These are phyloP conservation scores for Diaporthe sp. DNA, from an alignment of 2,329 filamentous ascomycete genomes.

Conservation along the genomic window DNA sequence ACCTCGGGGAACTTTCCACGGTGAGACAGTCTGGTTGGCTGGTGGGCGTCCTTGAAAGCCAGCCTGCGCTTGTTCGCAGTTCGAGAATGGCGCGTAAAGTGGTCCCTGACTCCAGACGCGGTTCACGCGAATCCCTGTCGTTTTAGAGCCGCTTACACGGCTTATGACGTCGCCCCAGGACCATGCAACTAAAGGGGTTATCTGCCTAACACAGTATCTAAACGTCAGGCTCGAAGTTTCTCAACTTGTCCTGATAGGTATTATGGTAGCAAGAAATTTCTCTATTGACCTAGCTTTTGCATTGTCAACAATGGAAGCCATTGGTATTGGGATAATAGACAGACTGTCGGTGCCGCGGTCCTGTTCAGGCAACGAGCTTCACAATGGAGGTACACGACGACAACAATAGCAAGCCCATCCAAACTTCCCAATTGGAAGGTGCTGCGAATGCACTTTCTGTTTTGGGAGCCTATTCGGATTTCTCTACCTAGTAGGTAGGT, in stretches of 20 bases:
- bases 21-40: not conserved
- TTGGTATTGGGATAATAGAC: not conserved
- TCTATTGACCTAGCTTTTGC: not conserved
- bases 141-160: not conserved
- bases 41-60: not conserved
- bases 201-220: slow-evolving; percentile 25
- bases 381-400: slow-evolving; percentile 1
- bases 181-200: slow-evolving; percentile 38
- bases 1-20: not conserved
- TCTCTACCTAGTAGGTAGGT: not conserved
- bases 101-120: slow-evolving; percentile 24
- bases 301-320: not conserved
- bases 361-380: not conserved
- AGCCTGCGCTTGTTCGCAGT: not conserved
- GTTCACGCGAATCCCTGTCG: slow-evolving; percentile 41
- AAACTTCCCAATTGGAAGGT: not conserved
- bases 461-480: not conserved
- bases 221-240: not conserved
- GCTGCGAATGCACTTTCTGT: not conserved
- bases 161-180: not conserved
- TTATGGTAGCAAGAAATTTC: not conserved
- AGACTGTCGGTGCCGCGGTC: not conserved
- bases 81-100: slow-evolving; percentile 35
- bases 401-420: not conserved
- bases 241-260: not conserved